Evolutionary conservation across 2,329 filamentous ascomycete species (phyloP), one percentile per base, ranked within the genome.

Genomic region (Dactylellina leptospora): DNA sequence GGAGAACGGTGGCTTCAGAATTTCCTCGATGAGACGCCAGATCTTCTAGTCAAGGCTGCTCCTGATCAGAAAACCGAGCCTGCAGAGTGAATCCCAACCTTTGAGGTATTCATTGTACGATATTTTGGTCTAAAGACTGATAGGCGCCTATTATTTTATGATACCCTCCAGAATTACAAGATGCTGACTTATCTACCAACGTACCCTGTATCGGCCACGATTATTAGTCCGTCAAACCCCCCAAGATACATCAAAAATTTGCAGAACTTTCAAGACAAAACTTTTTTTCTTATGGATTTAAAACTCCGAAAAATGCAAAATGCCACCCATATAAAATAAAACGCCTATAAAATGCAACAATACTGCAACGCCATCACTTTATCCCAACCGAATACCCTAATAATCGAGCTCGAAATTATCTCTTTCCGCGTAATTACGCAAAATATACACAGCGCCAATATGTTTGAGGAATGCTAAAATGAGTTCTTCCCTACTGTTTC

Each of bases 1-100:
- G 90, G 90, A 30, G 89, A 91, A 76, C 85, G 81, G 74, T 95
- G 95, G 79, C 79, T 96, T 76, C 85, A 88, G 59, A 85, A 84
- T 16, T 79, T 90, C 69, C 81, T 81, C 74, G 77, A 74, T 22
- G 76, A 78, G 25, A 58, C 60, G 36, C 68, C 68, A 9, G 68
- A 60, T 36, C 53, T 72, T 5, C 10, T 72, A 16, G 38, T 20
- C 11, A 64, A 64, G 38, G 22, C 22, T 10, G 8, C 44, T n/a
- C 11, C n/a, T 50, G 38, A 58, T 11, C 20, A 42, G 23, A 72
- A 59, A 50, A 4, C 28, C 10, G 38, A 59, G 5, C 5, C 9
- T 28, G 10, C 6, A 10, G 56, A 58, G 27, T 70, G 30, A 64
- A n/a, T n/a, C n/a, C n/a, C n/a, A n/a, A n/a, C n/a, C n/a, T n/a